phyloP scores from a whole-genome alignment of 306 rosid genomes.

The Lablab purpureus region DNA sequence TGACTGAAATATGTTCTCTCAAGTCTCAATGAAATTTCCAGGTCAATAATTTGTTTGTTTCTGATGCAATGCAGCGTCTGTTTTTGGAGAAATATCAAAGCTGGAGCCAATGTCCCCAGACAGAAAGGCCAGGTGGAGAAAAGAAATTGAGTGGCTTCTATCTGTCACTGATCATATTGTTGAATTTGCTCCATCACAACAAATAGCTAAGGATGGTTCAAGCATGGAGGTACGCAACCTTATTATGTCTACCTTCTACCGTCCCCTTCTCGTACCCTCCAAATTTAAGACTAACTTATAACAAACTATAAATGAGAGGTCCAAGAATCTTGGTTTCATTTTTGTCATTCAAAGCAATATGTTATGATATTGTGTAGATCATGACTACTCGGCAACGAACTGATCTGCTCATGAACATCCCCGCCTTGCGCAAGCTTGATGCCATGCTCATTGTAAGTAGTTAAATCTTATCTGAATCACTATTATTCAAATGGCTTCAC shows the following conservation, averaged over 20 bases:
- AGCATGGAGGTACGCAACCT: constrained; percentile 73
- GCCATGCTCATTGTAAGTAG: constrained; percentile 84
- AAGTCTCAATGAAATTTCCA: constrained; percentile 31
- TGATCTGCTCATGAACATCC: constrained; percentile 85
- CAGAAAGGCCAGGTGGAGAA: constrained; percentile 82
- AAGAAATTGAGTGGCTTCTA: constrained; percentile 88
- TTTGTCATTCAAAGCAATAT: neutral
- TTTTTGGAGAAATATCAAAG: constrained; percentile 80
- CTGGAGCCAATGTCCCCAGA: constrained; percentile 76
- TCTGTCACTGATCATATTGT: constrained; percentile 92
- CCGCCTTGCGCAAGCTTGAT: constrained; percentile 87
- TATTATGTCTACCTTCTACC: constrained; percentile 1
- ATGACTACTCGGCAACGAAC: constrained; percentile 90
- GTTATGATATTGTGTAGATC: constrained; percentile 57
- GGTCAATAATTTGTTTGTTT: constrained; percentile 31
- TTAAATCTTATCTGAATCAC: constrained; percentile 9
- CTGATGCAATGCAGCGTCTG: constrained; percentile 70
- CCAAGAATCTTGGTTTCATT: neutral
- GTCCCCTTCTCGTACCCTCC: neutral
- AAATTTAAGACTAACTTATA: neutral
- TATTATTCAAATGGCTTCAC: constrained; percentile 29
- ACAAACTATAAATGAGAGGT: neutral
- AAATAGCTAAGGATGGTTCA: constrained; percentile 70
- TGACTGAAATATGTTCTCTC: constrained; percentile 9
- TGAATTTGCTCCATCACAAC: constrained; percentile 85